A percentile compares a stretch with the other conserved stretches of the same genome.
Evolutionary conservation across 768 basidiomycete genomes (phyloP).

Genomic region (Mycena vulgaris): DNA sequence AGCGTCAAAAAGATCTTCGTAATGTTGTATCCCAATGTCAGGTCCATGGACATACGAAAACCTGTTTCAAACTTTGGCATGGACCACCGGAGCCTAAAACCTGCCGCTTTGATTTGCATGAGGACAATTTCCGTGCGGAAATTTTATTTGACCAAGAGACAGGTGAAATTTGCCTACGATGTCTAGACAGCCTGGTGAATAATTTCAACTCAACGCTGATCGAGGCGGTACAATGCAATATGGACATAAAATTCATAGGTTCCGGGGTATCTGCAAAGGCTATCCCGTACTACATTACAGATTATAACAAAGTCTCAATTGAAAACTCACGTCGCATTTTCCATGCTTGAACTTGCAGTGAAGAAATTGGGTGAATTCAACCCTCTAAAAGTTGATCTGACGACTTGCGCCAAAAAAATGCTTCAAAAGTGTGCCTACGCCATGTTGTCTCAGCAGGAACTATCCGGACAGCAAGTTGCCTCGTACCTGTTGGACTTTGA

Average conservation of each 20-base stretch:
- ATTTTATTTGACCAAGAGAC: constrained; percentile 5
- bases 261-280: constrained; percentile 50
- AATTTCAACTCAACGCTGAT: constrained; percentile 30
- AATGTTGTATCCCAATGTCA: constrained; percentile 32
- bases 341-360: constrained; percentile 35
- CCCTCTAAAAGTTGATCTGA: constrained; percentile 1
- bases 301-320: constrained; percentile 53
- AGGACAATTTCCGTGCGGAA: constrained; percentile 4
- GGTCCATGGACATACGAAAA: constrained; percentile 24
- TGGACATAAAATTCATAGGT: constrained; percentile 33
- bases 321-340: constrained; percentile 37
- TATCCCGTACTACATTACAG: constrained; percentile 51
- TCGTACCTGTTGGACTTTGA: constrained; percentile 45
- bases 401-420: constrained; percentile 37
- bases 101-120: constrained; percentile 33
- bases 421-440: constrained; percentile 47
- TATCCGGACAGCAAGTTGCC: constrained; percentile 47
- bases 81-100: constrained; percentile 20
- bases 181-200: constrained; percentile 14
- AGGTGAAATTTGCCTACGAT: constrained; percentile 8
- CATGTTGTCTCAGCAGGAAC: constrained; percentile 39
- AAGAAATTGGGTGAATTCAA: constrained; percentile 36
- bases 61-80: constrained; percentile 36
- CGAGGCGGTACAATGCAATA: constrained; percentile 39
- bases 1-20: constrained; percentile 12